Base-by-base conservation (phyloP, 495 filamentous ascomycete genomes). In the Hypoxylon crocopeplum region DNA sequence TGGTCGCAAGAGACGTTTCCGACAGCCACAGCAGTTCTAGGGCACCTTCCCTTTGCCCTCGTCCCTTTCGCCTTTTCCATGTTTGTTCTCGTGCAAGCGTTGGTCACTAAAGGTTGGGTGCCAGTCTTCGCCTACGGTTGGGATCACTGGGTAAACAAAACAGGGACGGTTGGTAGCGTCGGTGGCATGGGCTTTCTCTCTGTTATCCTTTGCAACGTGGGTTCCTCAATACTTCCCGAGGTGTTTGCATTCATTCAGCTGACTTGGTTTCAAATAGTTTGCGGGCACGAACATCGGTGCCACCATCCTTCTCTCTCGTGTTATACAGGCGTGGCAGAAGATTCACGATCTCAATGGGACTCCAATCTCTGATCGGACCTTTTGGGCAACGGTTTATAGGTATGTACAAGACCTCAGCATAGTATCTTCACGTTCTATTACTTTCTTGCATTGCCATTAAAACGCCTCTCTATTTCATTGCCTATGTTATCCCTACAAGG, bases 241-340 rank as follows among this genome's bases (percentile, higher is more conserved):
- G 19, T 32, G 0, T 22, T 6, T 41, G 55, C 7, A 46, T 24
- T 10, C 34, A 2, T 20, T 34, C 19, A 22, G 15, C 63, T 70
- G 48, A 69, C 39, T 20, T 34, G 7, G 24, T 11, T 7, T 7
- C 15, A 11, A 12, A 32, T 53, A 88, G 85, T 89, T 88, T 55
- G 83, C 85, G 8, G 86, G 86, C 11, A 88, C 86, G 7, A 88
- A 89, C 55, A 89, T 88, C 44, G 86, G 86, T 13, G 87, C 86
- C 1, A 85, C 86, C 3, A 88, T 89, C 64, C 79, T 88, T 4
- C 76, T 88, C 12, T 86, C 79, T 8, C 82, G 86, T 12, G 77
- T 89, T 7, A 82, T 89, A 33, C 86, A 88, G 55, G 71, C 79
- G 0, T 88, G 86, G 86, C 67, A 79, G 40, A 51, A 72, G 12